phyloP scores from a whole-genome alignment of 441 rosid genomes.

The Hura crepitans region DNA sequence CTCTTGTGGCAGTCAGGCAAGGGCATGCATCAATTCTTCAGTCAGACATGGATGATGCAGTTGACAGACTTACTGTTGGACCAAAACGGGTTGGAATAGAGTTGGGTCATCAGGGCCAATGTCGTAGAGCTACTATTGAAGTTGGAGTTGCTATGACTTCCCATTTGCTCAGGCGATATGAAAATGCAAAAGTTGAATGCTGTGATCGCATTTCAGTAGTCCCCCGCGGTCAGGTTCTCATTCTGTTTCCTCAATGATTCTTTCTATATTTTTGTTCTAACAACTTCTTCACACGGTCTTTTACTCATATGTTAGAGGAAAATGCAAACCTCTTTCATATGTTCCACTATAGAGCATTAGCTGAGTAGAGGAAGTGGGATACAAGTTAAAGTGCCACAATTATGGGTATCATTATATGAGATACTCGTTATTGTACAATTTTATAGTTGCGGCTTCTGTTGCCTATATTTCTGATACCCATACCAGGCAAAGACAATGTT shows the following conservation, averaged over 20 bases:
- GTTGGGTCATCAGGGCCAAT: constrained; percentile 79
- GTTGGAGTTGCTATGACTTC: constrained; percentile 83
- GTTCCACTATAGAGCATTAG: background rate
- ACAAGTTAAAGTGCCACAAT: constrained; percentile 4
- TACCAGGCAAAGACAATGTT: background rate
- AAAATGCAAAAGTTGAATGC: constrained; percentile 68
- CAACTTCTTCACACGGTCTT: background rate
- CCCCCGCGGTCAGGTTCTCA: constrained; percentile 83
- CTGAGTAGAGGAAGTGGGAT: background rate
- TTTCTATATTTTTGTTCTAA: background rate
- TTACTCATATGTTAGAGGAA: background rate
- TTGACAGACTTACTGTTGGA: constrained; percentile 88
- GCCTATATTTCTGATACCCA: background rate
- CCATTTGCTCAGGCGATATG: constrained; percentile 70
- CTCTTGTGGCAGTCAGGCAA: constrained; percentile 90
- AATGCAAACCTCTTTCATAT: background rate
- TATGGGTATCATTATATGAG: background rate
- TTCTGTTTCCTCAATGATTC: constrained; percentile 32
- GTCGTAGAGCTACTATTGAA: constrained; percentile 88
- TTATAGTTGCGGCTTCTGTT: background rate
- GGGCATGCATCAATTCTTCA: constrained; percentile 63
- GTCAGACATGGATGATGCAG: constrained; percentile 88
- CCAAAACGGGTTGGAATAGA: constrained; percentile 74
- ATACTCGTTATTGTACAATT: background rate
- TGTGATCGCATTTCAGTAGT: constrained; percentile 84